Evolutionary conservation across 148 eudicot genomes (phyloP), one percentile per base, ranked within the genome.

Genomic region (Arbutus unedo): DNA sequence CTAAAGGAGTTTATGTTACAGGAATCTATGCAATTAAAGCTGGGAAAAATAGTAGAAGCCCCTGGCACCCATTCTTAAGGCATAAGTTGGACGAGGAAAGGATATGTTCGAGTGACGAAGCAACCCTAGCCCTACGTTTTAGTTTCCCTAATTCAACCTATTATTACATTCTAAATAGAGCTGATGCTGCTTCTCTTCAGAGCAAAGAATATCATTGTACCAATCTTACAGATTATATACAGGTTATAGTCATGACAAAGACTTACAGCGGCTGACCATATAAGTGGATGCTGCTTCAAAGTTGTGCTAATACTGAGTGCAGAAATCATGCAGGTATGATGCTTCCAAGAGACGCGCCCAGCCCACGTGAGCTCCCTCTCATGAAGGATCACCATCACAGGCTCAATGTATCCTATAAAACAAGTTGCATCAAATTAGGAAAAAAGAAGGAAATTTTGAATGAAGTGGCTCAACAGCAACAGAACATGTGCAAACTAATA

Each of bases 331-430:
- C 99, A 94, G 60, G 98, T 96, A 86, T 96, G 97, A 84, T 93
- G 97, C 89, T 94, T 96, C 97, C 91, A 96, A 6, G 98, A 88
- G 85, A 91, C 86, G 64, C 98, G 91, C 56, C 99, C 99, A 38
- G 99, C 94, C 99, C 99, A 96, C 19, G 99, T 96, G 77, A 89
- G 95, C 91, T 94, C 99, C 74, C 84, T 85, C 82, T 96, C 99
- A 87, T 96, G 97, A 85, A 96, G 98, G 78, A 96, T 88, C 72
- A 94, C 98, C 91, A 96, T 62, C 77, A 96, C 99, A 64, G 99
- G 99, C 81, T 96, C 99, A 89, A 93, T 94, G 81, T 96, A 96
- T 77, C 99, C 98, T 96, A 79, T 50, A 79, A 45, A 84, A 74
- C 8, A 8, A 80, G 73, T 67, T 23, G 67, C 59, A 74, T 68